These are phyloP conservation scores for Cryptococcus jaspeensis DNA, from an alignment of 1,284 basidiomycete species.

Conservation along the genomic window DNA sequence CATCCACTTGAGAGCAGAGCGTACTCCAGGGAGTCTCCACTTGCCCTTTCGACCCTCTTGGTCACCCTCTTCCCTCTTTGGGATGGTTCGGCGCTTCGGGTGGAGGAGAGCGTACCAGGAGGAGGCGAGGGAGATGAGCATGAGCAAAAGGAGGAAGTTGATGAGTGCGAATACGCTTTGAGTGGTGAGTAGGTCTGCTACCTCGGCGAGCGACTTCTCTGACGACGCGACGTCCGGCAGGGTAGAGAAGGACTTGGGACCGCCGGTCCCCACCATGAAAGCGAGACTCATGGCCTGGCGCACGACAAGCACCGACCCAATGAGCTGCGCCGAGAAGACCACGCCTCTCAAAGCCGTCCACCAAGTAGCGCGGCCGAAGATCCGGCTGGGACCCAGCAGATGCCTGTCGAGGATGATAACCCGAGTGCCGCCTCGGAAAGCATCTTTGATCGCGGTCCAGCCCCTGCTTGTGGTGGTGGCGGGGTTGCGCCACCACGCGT, in stretches of 20 bases:
- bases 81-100: not conserved
- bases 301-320: slow-evolving; percentile 6
- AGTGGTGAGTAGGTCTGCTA: not conserved
- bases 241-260: slow-evolving; percentile 7
- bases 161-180: slow-evolving; percentile 7
- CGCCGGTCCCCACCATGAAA: slow-evolving; percentile 6
- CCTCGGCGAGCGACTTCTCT: slow-evolving; percentile 1
- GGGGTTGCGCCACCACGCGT: slow-evolving; percentile 5
- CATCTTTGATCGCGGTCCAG: not conserved
- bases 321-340: slow-evolving; percentile 7
- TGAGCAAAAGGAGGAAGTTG: slow-evolving; percentile 12
- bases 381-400: not conserved
- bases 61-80: not conserved
- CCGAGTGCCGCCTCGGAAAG: not conserved
- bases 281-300: slow-evolving; percentile 15
- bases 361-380: slow-evolving; percentile 1
- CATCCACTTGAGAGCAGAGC: slow-evolving; percentile 11
- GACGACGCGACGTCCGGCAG: slow-evolving; percentile 7
- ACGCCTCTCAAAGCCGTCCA: slow-evolving; percentile 6
- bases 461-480: not conserved
- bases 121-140: slow-evolving; percentile 8
- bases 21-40: not conserved
- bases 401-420: slow-evolving; percentile 4
- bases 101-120: slow-evolving; percentile 14
- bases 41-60: not conserved